phyloP scores from a whole-genome alignment of 2,329 filamentous ascomycete species.

The Fonsecaea monophora region DNA sequence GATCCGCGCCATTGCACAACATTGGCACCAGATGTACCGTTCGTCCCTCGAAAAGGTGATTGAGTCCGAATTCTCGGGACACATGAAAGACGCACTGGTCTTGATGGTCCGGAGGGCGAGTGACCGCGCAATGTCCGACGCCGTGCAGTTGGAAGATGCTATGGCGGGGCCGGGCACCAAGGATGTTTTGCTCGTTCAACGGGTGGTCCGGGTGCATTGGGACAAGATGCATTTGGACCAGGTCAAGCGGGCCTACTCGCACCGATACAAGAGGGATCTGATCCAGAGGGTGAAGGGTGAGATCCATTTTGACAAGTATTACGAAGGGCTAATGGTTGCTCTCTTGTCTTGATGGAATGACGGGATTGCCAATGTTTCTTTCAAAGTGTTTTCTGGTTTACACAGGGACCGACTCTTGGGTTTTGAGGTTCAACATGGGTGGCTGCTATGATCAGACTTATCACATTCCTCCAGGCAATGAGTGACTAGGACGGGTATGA shows the following conservation, averaged over 20 bases:
- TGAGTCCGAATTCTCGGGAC: conserved; percentile 82
- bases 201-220: conserved; percentile 86
- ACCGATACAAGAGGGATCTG: conserved; percentile 72
- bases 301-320: conserved; percentile 75
- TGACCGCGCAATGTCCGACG: conserved; percentile 85
- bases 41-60: conserved; percentile 75
- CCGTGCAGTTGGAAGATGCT: conserved; percentile 77
- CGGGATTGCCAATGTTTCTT: not conserved
- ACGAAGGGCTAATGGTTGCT: conserved; percentile 76
- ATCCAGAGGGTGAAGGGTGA: conserved; percentile 76
- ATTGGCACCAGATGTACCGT: conserved; percentile 76
- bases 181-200: conserved; percentile 76
- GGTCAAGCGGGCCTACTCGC: conserved; percentile 78
- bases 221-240: conserved; percentile 74
- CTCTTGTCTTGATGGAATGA: conserved; percentile 52
- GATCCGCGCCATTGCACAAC: conserved; percentile 77
- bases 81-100: conserved; percentile 86
- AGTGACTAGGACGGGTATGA: not conserved
- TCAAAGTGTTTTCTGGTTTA: not conserved
- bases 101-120: conserved; percentile 77
- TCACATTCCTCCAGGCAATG: not conserved
- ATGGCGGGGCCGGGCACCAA: conserved; percentile 91
- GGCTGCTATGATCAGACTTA: not conserved
- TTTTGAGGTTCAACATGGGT: not conserved
- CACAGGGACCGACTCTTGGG: not conserved